A percentile compares a stretch with the other conserved stretches of the same genome.
These are phyloP conservation scores for Pichia californica DNA, from an alignment of 805 yeast genomes.

Conservation along the genomic window DNA sequence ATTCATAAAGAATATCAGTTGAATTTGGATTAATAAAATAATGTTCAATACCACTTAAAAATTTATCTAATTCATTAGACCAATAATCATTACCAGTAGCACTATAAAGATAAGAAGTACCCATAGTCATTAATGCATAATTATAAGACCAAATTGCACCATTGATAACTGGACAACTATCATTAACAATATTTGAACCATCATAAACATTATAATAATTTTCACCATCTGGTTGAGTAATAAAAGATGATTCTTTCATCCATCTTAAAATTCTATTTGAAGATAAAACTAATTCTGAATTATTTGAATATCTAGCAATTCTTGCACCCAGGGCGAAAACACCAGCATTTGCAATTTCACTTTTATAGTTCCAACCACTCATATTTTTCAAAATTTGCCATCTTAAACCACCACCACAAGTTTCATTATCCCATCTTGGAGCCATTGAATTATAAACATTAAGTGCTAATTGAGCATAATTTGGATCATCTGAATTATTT, in stretches of 20 bases:
- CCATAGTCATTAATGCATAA: conserved; percentile 62
- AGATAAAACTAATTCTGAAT: conserved; percentile 66
- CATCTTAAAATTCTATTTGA: conserved; percentile 75
- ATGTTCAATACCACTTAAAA: conserved; percentile 36
- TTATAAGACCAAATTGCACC: conserved; percentile 59
- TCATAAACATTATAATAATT: conserved; percentile 49
- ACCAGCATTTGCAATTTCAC: conserved; percentile 82
- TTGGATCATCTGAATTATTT: conserved; percentile 52
- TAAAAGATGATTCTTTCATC: conserved; percentile 50
- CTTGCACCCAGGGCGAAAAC: conserved; percentile 83
- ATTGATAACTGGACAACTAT: conserved; percentile 42
- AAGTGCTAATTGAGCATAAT: conserved; percentile 80
- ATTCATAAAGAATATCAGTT: conserved; percentile 46
- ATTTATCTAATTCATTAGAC: conserved; percentile 34
- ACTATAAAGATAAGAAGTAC: conserved; percentile 61
- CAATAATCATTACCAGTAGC: conserved; percentile 43
- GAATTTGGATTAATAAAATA: conserved; percentile 26
- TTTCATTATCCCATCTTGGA: conserved; percentile 79
- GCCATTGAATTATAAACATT: conserved; percentile 91
- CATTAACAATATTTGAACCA: conserved; percentile 51
- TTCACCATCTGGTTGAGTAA: conserved; percentile 33
- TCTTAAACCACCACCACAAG: conserved; percentile 85
- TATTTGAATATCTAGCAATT: conserved; percentile 73
- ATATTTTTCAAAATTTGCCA: conserved; percentile 97
- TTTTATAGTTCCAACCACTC: conserved; percentile 88